Evolutionary conservation across 2,329 filamentous ascomycete genomes (phyloP).

Genomic region (Fusarium denticulatum): DNA sequence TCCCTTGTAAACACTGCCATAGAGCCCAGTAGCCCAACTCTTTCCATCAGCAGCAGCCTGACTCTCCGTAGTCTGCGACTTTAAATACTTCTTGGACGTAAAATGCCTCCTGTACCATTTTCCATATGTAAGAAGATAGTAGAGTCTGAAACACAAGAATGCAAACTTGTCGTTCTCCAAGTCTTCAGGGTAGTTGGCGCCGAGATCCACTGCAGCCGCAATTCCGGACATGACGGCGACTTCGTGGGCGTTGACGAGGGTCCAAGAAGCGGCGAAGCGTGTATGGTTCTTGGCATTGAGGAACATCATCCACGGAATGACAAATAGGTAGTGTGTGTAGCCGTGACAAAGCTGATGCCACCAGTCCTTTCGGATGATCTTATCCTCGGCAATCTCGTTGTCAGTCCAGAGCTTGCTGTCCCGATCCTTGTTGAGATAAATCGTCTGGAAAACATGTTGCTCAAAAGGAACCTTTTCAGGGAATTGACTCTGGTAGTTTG

Average conservation of each 20-base stretch:
- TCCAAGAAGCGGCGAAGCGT: conserved; percentile 22
- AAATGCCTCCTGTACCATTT: conserved; percentile 64
- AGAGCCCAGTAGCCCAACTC: conserved; percentile 65
- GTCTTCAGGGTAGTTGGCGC: conserved; percentile 49
- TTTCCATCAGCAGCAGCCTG: conserved; percentile 57
- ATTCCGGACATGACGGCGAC: conserved; percentile 25
- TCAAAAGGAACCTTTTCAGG: conserved; percentile 28
- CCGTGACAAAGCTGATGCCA: conserved; percentile 28
- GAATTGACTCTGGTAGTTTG: conserved; percentile 31
- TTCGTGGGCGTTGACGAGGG: conserved; percentile 16
- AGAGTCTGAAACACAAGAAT: conserved; percentile 68
- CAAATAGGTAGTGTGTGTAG: conserved; percentile 25
- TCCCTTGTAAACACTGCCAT: conserved; percentile 68
- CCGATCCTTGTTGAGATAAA: conserved; percentile 60
- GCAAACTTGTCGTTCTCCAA: conserved; percentile 71
- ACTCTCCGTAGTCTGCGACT: conserved; percentile 36
- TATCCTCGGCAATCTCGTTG: conserved; percentile 21
- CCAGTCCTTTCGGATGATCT: conserved; percentile 31
- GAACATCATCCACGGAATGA: conserved; percentile 29
- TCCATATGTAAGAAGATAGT: conserved; percentile 69
- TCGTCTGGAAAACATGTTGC: conserved; percentile 57
- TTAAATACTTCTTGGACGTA: conserved; percentile 38
- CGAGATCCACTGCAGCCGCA: conserved; percentile 21
- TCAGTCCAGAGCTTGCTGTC: conserved; percentile 26
- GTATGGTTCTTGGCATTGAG: conserved; percentile 28